A percentile compares a stretch with the other conserved stretches of the same genome.
Evolutionary conservation across 805 yeast genomes (phyloP).

Genomic region (Candida sphagnicola): DNA sequence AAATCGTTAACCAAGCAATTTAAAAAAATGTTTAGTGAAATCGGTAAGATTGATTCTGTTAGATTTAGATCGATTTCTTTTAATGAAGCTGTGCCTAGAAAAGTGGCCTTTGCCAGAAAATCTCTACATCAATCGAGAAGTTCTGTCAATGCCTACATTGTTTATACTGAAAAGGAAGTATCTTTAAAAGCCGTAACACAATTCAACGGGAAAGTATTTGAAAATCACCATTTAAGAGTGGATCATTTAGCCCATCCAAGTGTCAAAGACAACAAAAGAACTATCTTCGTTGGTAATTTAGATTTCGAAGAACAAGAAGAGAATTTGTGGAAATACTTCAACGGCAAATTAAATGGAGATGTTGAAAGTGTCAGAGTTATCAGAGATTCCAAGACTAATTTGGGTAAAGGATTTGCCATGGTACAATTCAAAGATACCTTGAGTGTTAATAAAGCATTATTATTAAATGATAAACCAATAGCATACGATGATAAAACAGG

Average conservation of each 20-base stretch:
- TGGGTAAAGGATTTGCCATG: slow-evolving; percentile 97
- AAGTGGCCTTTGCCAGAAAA: slow-evolving; percentile 82
- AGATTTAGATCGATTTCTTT: slow-evolving; percentile 93
- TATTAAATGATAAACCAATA: slow-evolving; percentile 67
- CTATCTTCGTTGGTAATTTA: slow-evolving; percentile 89
- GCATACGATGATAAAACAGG: slow-evolving; percentile 47
- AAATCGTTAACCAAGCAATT: slow-evolving; percentile 60
- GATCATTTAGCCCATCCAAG: slow-evolving; percentile 94
- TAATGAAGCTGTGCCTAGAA: slow-evolving; percentile 83
- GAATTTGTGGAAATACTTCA: slow-evolving; percentile 78
- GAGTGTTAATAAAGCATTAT: slow-evolving; percentile 75
- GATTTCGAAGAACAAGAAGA: slow-evolving; percentile 94
- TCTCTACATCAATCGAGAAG: slow-evolving; percentile 74
- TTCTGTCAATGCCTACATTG: slow-evolving; percentile 84
- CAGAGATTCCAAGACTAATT: slow-evolving; percentile 87
- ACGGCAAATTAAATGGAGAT: slow-evolving; percentile 40
- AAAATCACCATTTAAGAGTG: slow-evolving; percentile 76
- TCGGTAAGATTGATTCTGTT: slow-evolving; percentile 63
- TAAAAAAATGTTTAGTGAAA: slow-evolving; percentile 54
- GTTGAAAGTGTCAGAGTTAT: slow-evolving; percentile 88
- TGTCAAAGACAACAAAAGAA: slow-evolving; percentile 75
- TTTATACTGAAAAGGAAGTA: slow-evolving; percentile 53
- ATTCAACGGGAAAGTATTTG: slow-evolving; percentile 66
- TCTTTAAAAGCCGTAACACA: slow-evolving; percentile 43
- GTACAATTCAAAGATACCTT: slow-evolving; percentile 78